Evolutionary conservation across 768 basidiomycete genomes (phyloP).

Genomic region (Tylopilus sp.): DNA sequence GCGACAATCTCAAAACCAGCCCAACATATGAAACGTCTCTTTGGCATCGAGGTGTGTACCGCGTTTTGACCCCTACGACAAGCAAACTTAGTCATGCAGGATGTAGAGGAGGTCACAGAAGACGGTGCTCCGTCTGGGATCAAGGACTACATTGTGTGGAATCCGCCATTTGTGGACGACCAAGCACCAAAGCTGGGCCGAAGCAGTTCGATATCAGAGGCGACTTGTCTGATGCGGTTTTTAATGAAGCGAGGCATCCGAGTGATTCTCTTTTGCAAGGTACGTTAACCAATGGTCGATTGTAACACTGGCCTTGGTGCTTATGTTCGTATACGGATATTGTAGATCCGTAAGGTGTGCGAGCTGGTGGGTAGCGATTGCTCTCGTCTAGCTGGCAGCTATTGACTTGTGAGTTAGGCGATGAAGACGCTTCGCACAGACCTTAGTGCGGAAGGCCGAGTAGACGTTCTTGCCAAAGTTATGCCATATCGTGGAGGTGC

Average conservation of each 20-base stretch:
- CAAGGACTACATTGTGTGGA: slow-evolving; percentile 83
- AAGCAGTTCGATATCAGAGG: slow-evolving; percentile 60
- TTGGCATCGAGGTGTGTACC: slow-evolving; percentile 51
- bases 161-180: slow-evolving; percentile 56
- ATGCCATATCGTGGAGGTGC: slow-evolving; percentile 83
- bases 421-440: slow-evolving; percentile 76
- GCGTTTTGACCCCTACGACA: neutral
- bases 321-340: neutral
- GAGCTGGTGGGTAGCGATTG: slow-evolving; percentile 56
- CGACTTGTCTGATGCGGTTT: slow-evolving; percentile 68
- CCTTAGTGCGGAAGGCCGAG: slow-evolving; percentile 68
- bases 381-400: neutral
- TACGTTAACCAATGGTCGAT: slow-evolving; percentile 17
- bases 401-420: slow-evolving; percentile 43
- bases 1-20: slow-evolving; percentile 80
- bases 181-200: slow-evolving; percentile 52
- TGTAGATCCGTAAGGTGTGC: slow-evolving; percentile 73
- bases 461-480: slow-evolving; percentile 71
- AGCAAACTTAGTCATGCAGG: slow-evolving; percentile 23
- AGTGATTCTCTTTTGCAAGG: slow-evolving; percentile 89
- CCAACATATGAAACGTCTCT: slow-evolving; percentile 73
- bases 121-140: slow-evolving; percentile 81
- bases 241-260: slow-evolving; percentile 80
- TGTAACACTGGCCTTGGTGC: neutral
- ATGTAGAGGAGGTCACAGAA: slow-evolving; percentile 65